These are phyloP conservation scores for Hypomyces perniciosus DNA, from an alignment of 2,329 filamentous ascomycete species.

Conservation along the genomic window DNA sequence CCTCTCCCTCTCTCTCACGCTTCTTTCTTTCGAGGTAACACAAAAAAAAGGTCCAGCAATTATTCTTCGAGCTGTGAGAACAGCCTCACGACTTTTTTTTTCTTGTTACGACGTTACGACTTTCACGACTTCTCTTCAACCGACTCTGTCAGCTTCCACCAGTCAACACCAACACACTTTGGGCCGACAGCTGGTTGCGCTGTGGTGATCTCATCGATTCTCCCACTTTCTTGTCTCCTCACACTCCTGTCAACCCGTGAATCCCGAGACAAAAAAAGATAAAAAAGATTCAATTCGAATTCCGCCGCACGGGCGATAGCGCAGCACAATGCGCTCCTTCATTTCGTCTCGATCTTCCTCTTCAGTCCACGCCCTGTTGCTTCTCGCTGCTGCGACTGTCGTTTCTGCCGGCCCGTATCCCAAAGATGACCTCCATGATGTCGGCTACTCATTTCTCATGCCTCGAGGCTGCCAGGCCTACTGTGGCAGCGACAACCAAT, in stretches of 20 bases:
- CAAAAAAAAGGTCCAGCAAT: background rate
- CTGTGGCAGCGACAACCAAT: slow-evolving; percentile 50
- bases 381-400: slow-evolving; percentile 31
- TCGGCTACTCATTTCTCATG: slow-evolving; percentile 46
- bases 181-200: background rate
- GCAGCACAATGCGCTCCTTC: slow-evolving; percentile 10
- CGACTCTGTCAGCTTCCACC: background rate
- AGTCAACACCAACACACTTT: background rate
- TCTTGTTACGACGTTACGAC: background rate
- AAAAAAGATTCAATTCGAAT: background rate
- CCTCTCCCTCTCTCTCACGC: slow-evolving; percentile 9
- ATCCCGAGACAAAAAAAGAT: background rate
- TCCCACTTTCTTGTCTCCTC: background rate
- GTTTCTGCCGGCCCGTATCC: slow-evolving; percentile 43
- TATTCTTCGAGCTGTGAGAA: background rate
- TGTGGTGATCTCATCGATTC: background rate
- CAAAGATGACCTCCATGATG: slow-evolving; percentile 42
- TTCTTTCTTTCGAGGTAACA: background rate
- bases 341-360: slow-evolving; percentile 5
- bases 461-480: slow-evolving; percentile 43
- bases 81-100: background rate
- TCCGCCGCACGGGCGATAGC: slow-evolving; percentile 1
- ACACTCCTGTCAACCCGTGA: background rate
- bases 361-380: slow-evolving; percentile 23
- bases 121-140: too few species aligned